Percentiles rank a stretch among this genome's conserved stretches.
These are phyloP conservation scores for Trametes sp. DNA, from an alignment of 1,284 basidiomycete species.

Conservation along the genomic window DNA sequence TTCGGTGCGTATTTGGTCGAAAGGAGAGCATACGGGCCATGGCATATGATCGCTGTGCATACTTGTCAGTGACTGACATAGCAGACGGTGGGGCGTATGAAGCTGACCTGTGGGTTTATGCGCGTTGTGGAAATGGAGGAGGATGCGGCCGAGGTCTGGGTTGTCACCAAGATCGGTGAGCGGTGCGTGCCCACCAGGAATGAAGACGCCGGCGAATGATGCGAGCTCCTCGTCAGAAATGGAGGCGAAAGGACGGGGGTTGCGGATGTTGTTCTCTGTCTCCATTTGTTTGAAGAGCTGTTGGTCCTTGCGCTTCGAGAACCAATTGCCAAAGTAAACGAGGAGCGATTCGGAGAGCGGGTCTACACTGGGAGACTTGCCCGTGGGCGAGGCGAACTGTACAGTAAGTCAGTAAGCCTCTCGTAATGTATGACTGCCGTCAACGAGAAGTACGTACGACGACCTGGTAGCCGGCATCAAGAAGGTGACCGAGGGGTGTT, in stretches of 20 bases:
- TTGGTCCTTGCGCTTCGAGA: conserved; percentile 34
- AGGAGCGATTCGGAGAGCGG: conserved; percentile 35
- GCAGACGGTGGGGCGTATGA: neutral
- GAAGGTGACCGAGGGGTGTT: conserved; percentile 35
- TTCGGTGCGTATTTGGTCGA: conserved; percentile 38
- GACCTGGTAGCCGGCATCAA: conserved; percentile 38
- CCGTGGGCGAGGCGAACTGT: conserved; percentile 35
- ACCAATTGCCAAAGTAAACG: conserved; percentile 37
- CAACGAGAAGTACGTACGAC: conserved; percentile 26
- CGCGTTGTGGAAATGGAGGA: conserved; percentile 37
- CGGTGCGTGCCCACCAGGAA: conserved; percentile 40
- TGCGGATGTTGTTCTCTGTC: conserved; percentile 32
- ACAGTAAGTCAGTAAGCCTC: neutral
- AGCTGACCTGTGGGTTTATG: conserved; percentile 37
- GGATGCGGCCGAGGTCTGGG: conserved; percentile 38
- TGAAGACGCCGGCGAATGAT: conserved; percentile 38
- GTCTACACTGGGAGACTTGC: conserved; percentile 34
- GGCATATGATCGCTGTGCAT: conserved; percentile 36
- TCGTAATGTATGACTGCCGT: neutral
- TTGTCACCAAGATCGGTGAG: conserved; percentile 38
- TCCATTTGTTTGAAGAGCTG: conserved; percentile 34
- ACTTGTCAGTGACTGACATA: neutral
- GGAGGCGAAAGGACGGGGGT: conserved; percentile 36
- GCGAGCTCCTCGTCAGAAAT: conserved; percentile 37
- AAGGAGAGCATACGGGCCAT: conserved; percentile 39